Evolutionary conservation across 2,329 filamentous ascomycete genomes (phyloP).

Genomic region (Blastomyces emzantsi): DNA sequence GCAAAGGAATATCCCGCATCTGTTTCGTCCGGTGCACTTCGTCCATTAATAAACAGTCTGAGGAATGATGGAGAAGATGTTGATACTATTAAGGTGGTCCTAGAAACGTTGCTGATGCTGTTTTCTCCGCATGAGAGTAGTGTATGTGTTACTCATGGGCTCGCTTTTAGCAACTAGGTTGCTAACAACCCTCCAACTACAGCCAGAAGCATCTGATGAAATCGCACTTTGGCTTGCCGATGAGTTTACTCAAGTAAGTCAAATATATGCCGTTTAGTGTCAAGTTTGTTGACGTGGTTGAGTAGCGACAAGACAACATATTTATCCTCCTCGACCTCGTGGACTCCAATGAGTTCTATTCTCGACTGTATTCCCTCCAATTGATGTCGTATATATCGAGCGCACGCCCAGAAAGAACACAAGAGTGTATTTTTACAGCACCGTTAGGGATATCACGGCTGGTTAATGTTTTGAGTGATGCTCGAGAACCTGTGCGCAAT

Average conservation of each 20-base stretch:
- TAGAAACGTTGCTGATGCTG: conserved; percentile 92
- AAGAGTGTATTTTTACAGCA: conserved; percentile 87
- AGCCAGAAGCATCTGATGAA: conserved; percentile 92
- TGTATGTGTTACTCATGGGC: conserved; percentile 33
- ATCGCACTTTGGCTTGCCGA: conserved; percentile 94
- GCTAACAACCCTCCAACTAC: conserved; percentile 24
- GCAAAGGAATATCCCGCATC: conserved; percentile 94
- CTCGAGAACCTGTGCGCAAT: conserved; percentile 76
- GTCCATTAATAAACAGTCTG: conserved; percentile 76
- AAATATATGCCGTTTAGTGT: conserved; percentile 8
- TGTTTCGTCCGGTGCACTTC: conserved; percentile 84
- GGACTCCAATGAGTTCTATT: conserved; percentile 80
- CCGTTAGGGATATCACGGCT: conserved; percentile 81
- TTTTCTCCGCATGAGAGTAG: conserved; percentile 62
- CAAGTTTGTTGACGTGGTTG: conserved; percentile 42
- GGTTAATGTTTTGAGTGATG: conserved; percentile 75
- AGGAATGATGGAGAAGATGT: conserved; percentile 87
- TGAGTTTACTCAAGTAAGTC: conserved; percentile 78
- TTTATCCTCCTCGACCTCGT: conserved; percentile 82
- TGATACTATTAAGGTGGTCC: conserved; percentile 87
- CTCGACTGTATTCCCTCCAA: conserved; percentile 82
- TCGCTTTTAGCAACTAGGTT: conserved; percentile 4
- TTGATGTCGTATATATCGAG: conserved; percentile 77
- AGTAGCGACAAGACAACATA: conserved; percentile 85
- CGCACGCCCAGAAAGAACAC: conserved; percentile 80